Percentiles rank a stretch among this genome's conserved stretches.
Evolutionary conservation across 2,329 filamentous ascomycete genomes (phyloP).

Genomic region (Botrytis fabae): DNA sequence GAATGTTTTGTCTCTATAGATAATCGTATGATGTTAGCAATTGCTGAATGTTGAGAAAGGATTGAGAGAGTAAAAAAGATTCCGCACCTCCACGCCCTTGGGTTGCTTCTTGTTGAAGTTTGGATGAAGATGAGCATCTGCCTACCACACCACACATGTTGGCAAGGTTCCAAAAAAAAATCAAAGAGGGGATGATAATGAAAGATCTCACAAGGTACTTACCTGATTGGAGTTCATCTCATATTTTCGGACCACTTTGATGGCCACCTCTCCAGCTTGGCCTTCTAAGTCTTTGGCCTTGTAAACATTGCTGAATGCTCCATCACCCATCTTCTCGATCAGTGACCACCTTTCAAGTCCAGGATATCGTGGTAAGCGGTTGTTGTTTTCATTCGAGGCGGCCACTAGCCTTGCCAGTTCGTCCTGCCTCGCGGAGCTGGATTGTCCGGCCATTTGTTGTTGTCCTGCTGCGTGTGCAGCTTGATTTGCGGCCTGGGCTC

Average conservation of each 20-base stretch:
- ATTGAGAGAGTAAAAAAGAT: slow-evolving; percentile 41
- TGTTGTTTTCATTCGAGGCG: slow-evolving; percentile 83
- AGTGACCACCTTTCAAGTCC: slow-evolving; percentile 84
- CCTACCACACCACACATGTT: slow-evolving; percentile 63
- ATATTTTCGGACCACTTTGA: slow-evolving; percentile 98
- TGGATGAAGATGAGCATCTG: slow-evolving; percentile 89
- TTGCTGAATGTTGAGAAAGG: neutral
- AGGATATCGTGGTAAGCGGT: slow-evolving; percentile 83
- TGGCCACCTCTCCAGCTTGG: slow-evolving; percentile 78
- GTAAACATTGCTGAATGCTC: slow-evolving; percentile 98
- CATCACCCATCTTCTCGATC: slow-evolving; percentile 97
- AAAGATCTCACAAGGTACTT: slow-evolving; percentile 50
- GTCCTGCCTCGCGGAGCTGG: slow-evolving; percentile 56
- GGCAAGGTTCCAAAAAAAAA: slow-evolving; percentile 48
- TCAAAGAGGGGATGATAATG: slow-evolving; percentile 36
- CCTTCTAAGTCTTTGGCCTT: slow-evolving; percentile 75
- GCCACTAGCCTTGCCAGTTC: slow-evolving; percentile 84
- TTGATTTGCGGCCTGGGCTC: slow-evolving; percentile 65
- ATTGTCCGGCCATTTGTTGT: slow-evolving; percentile 45
- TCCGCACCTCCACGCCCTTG: slow-evolving; percentile 94
- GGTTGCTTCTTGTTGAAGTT: slow-evolving; percentile 94
- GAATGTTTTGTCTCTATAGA: slow-evolving; percentile 84
- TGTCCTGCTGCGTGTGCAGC: slow-evolving; percentile 66
- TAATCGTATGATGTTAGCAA: slow-evolving; percentile 25
- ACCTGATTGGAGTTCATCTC: slow-evolving; percentile 99